Evolutionary conservation across 2,329 filamentous ascomycete genomes (phyloP).

Genomic region (Aureobasidium sp.): DNA sequence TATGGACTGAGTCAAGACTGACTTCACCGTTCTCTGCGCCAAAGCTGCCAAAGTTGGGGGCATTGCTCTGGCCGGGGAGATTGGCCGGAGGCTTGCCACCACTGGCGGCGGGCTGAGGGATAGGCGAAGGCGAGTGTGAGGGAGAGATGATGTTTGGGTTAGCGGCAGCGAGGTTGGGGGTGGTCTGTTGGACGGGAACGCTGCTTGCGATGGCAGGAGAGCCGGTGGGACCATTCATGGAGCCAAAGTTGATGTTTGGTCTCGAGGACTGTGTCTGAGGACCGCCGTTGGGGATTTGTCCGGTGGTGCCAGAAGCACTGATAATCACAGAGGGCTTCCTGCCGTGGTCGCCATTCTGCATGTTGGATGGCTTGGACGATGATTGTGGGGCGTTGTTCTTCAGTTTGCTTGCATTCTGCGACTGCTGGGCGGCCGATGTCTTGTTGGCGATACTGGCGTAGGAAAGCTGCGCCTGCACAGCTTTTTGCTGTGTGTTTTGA

Average conservation of each 20-base stretch:
- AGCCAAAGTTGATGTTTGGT: constrained; percentile 73
- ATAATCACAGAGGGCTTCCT: constrained; percentile 90
- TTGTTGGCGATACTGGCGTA: constrained; percentile 59
- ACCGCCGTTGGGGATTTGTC: constrained; percentile 71
- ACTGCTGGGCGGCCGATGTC: constrained; percentile 35
- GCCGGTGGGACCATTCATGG: constrained; percentile 49
- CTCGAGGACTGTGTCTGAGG: constrained; percentile 48
- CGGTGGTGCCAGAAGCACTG: constrained; percentile 70
- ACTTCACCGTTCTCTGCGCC: constrained; percentile 60
- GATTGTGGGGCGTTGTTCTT: constrained; percentile 53
- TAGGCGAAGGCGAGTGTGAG: constrained; percentile 82
- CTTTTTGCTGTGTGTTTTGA: constrained; percentile 45
- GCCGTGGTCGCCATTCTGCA: constrained; percentile 55
- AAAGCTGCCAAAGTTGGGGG: constrained; percentile 76
- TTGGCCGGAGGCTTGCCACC: constrained; percentile 75
- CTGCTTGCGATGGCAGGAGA: constrained; percentile 59
- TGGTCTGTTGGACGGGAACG: constrained; percentile 55
- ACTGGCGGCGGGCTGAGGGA: constrained; percentile 80
- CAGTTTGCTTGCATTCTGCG: constrained; percentile 65
- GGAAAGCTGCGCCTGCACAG: constrained; percentile 51
- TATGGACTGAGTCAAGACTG: constrained; percentile 53
- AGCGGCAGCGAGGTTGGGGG: constrained; percentile 47
- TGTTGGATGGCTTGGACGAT: constrained; percentile 56
- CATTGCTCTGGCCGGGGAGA: constrained; percentile 62
- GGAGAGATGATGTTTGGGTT: constrained; percentile 76